Conservation (phyloP, 495 filamentous ascomycete genomes). For the Saxispiralis lemnorum region DNA sequence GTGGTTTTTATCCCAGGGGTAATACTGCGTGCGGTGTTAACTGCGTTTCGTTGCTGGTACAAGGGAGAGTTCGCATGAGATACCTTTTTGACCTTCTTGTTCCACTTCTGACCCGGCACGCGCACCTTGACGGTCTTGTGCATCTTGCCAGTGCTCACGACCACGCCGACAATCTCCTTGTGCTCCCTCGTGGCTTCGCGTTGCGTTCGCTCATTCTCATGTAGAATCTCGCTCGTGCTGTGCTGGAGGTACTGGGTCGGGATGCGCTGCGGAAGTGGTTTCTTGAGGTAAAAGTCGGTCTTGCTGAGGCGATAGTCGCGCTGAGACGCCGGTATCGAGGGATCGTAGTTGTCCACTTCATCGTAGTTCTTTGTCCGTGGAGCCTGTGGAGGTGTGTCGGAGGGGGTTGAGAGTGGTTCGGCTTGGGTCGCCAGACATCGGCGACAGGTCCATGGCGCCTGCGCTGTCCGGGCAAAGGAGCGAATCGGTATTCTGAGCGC, state of each 20-base stretch:
- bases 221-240: slow-evolving; percentile 3
- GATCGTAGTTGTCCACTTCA: slow-evolving; percentile 3
- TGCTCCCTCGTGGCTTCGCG: slow-evolving; percentile 1
- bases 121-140: slow-evolving; percentile 52
- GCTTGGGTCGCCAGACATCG: slow-evolving; percentile 12
- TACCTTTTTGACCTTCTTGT: slow-evolving; percentile 30
- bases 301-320: not conserved
- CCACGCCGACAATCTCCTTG: slow-evolving; percentile 32
- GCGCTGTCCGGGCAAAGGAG: not conserved
- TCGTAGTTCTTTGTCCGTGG: not conserved
- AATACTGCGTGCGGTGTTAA: slow-evolving; percentile 20
- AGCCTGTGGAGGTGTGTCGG: not conserved
- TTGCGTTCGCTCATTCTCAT: slow-evolving; percentile 3
- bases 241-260: slow-evolving; percentile 12
- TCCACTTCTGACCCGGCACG: slow-evolving; percentile 42
- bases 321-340: not conserved
- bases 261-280: slow-evolving; percentile 6
- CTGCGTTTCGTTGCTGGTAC: not conserved
- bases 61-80: not conserved
- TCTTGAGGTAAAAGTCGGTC: slow-evolving; percentile 8
- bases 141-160: slow-evolving; percentile 54
- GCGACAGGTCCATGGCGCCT: slow-evolving; percentile 8
- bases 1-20: slow-evolving; percentile 20
- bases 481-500: slow-evolving; percentile 8
- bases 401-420: not conserved